Evolutionary conservation across 306 rosid species (phyloP), one percentile per base, ranked within the genome.

Genomic region (Quercus wislizeni): DNA sequence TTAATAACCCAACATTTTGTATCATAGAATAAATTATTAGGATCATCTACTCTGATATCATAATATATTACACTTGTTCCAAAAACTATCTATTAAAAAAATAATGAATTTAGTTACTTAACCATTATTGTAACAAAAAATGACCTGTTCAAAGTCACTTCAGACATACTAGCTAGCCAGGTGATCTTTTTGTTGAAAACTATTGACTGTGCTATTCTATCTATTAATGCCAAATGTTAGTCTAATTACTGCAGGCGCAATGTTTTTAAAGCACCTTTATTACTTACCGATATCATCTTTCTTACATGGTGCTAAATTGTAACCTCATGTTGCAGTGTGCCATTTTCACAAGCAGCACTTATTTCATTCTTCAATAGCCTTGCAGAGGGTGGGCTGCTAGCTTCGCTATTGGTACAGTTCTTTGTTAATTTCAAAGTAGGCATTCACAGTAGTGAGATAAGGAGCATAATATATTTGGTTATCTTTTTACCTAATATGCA

Each of bases 291-390:
- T 64, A 25, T 28, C 27, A 62, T 38, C 15, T 2, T 15, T 49
- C 62, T 30, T 52, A 46, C 31, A 13, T 49, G 63, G 56, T 28
- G 69, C 20, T 71, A 78, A 61, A 75, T 76, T 65, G 18, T 20
- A 79, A 17, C 63, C 49, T 51, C n/a, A 56, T 74, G 67, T 74
- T 85, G 86, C 96, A 91, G 99, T 63, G 85, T 84, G 77, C 86
- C 90, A 76, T 87, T 93, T 86, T 89, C 94, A 75, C 91, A 88
- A 87, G 94, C 91, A 56, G 93, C 91, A 58, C 69, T 80, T 57
- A 91, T 95, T 78, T 79, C 81, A 56, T 90, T 95, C 87, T 91
- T 95, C 81, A 83, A 85, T 56, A 86, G 96, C 75, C 92, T 95
- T 35, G 90, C 91, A 13, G 99, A 91, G 2, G 94, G 98, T 2